Percentiles rank a stretch among this genome's conserved stretches.
Conservation (phyloP, 345 rosid species). For the Durio zibethinus region DNA sequence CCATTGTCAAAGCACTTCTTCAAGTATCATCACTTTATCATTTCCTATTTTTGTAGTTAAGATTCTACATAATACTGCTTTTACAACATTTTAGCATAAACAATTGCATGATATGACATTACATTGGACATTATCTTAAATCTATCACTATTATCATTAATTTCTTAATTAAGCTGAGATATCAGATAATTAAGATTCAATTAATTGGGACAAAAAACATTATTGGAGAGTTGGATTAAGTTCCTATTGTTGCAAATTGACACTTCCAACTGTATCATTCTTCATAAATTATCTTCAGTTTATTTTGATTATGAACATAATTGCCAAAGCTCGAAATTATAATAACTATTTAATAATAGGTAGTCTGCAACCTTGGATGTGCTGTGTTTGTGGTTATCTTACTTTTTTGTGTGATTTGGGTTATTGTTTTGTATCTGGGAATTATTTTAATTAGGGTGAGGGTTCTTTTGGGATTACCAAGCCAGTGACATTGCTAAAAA, state of each 20-base stretch:
- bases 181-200: not conserved
- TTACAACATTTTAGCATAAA: not conserved
- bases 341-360: conserved; percentile 33
- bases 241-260: not conserved
- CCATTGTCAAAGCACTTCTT: conserved; percentile 64
- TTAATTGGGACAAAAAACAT: not conserved
- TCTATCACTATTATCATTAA: not conserved
- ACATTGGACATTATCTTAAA: not conserved
- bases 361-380: conserved; percentile 70
- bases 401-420: conserved; percentile 62
- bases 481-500: conserved; percentile 14
- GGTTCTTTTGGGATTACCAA: conserved; percentile 34
- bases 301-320: not conserved
- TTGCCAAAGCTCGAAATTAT: not conserved
- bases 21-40: conserved; percentile 42
- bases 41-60: not conserved
- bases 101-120: not conserved
- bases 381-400: conserved; percentile 58
- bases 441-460: conserved; percentile 34
- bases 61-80: not conserved
- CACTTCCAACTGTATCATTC: not conserved
- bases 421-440: conserved; percentile 50
- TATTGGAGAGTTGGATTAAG: not conserved
- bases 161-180: not conserved
- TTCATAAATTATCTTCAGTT: not conserved